Evolutionary conservation across 2,329 filamentous ascomycete genomes (phyloP).

Genomic region (Paecilomyces formosus): DNA sequence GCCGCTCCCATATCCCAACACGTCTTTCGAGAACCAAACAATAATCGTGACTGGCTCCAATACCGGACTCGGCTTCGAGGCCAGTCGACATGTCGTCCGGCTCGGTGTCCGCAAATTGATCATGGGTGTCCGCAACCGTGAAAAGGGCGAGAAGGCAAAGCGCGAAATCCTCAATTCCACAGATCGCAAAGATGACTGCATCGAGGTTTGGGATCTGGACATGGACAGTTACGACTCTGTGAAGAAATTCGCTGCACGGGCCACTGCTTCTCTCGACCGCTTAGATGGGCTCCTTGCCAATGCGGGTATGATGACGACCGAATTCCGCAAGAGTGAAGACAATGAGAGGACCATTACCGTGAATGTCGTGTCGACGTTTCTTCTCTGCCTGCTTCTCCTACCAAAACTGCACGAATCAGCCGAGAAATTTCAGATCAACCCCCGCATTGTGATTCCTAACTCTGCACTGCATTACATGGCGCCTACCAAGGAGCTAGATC

Average conservation of each 20-base stretch:
- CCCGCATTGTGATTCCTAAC: conserved; percentile 11
- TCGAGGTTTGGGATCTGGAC: conserved; percentile 47
- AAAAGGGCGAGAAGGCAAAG: conserved; percentile 38
- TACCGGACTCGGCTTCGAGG: conserved; percentile 43
- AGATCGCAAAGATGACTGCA: conserved; percentile 23
- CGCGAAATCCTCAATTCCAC: conserved; percentile 16
- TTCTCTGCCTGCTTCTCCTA: conserved; percentile 13
- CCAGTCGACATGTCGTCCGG: conserved; percentile 32
- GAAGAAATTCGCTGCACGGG: conserved; percentile 31
- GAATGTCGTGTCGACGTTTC: conserved; percentile 21
- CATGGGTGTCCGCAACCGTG: conserved; percentile 38
- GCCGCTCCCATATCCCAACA: not conserved
- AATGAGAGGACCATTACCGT: conserved; percentile 30
- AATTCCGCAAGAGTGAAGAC: conserved; percentile 9
- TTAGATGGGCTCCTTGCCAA: conserved; percentile 43
- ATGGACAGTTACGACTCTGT: conserved; percentile 42
- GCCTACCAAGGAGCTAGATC: conserved; percentile 6
- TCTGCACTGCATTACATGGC: conserved; percentile 13
- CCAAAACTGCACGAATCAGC: conserved; percentile 11
- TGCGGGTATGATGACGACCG: conserved; percentile 26
- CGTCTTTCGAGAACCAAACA: conserved; percentile 22
- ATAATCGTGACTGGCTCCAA: conserved; percentile 47
- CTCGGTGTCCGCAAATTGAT: conserved; percentile 38
- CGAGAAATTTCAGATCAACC: conserved; percentile 6
- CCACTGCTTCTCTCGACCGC: conserved; percentile 24